Conservation (phyloP, 108 stramenopile genomes). For the Schizochytrium sp. region DNA sequence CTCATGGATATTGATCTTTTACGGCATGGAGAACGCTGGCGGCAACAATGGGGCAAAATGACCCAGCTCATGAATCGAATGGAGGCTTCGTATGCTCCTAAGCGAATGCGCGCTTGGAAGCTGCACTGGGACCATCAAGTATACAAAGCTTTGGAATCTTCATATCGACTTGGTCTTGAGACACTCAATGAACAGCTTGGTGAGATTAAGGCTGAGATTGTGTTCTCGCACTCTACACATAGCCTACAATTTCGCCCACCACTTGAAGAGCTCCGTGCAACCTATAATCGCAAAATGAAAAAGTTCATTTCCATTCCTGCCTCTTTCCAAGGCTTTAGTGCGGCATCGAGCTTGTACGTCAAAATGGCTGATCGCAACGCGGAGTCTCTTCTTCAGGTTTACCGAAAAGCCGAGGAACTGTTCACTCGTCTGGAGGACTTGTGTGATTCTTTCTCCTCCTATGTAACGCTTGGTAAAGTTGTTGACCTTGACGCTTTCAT, state of each 20-base stretch:
- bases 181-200: slow-evolving; percentile 75
- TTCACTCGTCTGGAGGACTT: slow-evolving; percentile 69
- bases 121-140: slow-evolving; percentile 79
- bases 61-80: slow-evolving; percentile 64
- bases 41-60: slow-evolving; percentile 66
- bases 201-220: slow-evolving; percentile 72
- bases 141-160: slow-evolving; percentile 79
- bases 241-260: slow-evolving; percentile 73
- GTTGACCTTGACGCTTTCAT: slow-evolving; percentile 72
- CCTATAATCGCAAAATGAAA: slow-evolving; percentile 78
- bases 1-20: slow-evolving; percentile 75
- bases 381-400: slow-evolving; percentile 69
- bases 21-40: slow-evolving; percentile 70
- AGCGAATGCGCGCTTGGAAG: slow-evolving; percentile 72
- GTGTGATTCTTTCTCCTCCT: slow-evolving; percentile 51
- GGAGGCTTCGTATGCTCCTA: slow-evolving; percentile 62
- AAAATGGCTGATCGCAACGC: slow-evolving; percentile 72
- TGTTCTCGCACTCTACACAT: slow-evolving; percentile 56
- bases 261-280: slow-evolving; percentile 74
- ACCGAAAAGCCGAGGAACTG: slow-evolving; percentile 75
- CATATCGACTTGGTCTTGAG: slow-evolving; percentile 77
- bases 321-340: slow-evolving; percentile 32
- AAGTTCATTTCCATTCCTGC: slow-evolving; percentile 73
- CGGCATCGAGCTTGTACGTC: slow-evolving; percentile 62
- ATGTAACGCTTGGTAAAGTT: slow-evolving; percentile 69